phyloP scores from a whole-genome alignment of 148 eudicot genomes.

The Cornus florida region DNA sequence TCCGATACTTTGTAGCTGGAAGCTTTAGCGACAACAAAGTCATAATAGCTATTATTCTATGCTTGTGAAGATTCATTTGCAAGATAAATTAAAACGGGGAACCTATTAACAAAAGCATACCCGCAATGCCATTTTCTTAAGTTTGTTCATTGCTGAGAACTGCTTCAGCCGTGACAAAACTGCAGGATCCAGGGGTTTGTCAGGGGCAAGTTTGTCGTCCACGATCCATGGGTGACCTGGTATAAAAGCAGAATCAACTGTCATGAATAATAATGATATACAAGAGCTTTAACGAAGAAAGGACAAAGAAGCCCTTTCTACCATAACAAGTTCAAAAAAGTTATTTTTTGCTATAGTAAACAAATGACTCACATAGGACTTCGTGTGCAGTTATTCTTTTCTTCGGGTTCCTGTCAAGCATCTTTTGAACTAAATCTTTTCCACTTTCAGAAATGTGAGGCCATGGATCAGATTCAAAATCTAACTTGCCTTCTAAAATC shows the following conservation, averaged over 20 bases:
- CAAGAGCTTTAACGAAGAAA: not conserved
- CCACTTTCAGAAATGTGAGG: conserved; percentile 72
- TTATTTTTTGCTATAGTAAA: not conserved
- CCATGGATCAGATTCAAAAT: conserved; percentile 76
- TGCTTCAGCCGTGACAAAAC: conserved; percentile 74
- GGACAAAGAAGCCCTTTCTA: not conserved
- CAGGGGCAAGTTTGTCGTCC: conserved; percentile 76
- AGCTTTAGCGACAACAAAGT: too few species aligned
- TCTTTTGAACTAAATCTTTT: conserved; percentile 69
- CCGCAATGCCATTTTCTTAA: conserved; percentile 78
- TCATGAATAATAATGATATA: not conserved
- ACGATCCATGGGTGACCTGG: conserved; percentile 83
- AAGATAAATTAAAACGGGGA: not conserved
- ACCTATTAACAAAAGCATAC: conserved; percentile 34
- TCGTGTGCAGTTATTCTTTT: conserved; percentile 64
- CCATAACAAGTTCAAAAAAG: not conserved
- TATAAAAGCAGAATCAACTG: conserved; percentile 7
- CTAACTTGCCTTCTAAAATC: conserved; percentile 73
- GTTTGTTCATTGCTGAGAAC: conserved; percentile 81
- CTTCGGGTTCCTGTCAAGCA: conserved; percentile 68
- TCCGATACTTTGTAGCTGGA: too few species aligned
- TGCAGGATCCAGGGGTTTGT: conserved; percentile 73
- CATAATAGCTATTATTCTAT: too few species aligned
- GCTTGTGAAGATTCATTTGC: not conserved
- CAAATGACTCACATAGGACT: conserved; percentile 64